These are phyloP conservation scores for Starmerella stigmatis DNA, from an alignment of 805 yeast genomes.

Conservation along the genomic window DNA sequence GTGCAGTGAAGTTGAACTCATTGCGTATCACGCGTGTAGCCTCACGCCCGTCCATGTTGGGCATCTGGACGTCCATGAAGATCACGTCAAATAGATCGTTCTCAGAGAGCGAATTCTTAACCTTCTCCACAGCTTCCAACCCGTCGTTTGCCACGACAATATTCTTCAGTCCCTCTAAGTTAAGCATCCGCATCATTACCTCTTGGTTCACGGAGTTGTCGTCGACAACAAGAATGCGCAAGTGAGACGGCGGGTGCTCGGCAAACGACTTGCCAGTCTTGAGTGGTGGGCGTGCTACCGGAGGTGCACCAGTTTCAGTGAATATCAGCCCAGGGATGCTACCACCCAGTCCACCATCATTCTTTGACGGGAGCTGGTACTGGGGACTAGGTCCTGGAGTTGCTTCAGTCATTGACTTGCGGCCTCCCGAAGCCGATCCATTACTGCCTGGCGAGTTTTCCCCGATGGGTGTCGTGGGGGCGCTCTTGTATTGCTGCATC, in stretches of 20 bases:
- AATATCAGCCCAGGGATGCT: too few species aligned
- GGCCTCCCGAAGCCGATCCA: neutral
- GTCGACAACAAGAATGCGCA: conserved; percentile 73
- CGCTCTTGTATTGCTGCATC: too few species aligned
- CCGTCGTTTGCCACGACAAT: conserved; percentile 84
- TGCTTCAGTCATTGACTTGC: neutral
- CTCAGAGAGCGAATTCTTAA: conserved; percentile 37
- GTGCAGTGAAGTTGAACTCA: conserved; percentile 50
- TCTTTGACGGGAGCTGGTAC: neutral
- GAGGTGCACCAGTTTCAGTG: too few species aligned
- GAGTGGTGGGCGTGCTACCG: conserved; percentile 5
- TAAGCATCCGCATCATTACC: conserved; percentile 80
- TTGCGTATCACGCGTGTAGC: conserved; percentile 68
- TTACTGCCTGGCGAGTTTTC: too few species aligned
- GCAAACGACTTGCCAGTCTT: conserved; percentile 4
- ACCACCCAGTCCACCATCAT: neutral
- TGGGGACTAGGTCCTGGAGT: neutral
- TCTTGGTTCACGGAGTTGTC: conserved; percentile 92
- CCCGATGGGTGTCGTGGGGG: too few species aligned
- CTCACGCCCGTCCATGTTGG: conserved; percentile 75
- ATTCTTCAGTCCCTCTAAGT: conserved; percentile 64
- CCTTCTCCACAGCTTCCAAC: conserved; percentile 66
- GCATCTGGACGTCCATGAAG: conserved; percentile 98
- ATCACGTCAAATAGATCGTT: conserved; percentile 49
- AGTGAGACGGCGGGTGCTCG: conserved; percentile 8